Conservation (phyloP, 1,139 yeast genomes). For the Martiniozyma asiatica region DNA sequence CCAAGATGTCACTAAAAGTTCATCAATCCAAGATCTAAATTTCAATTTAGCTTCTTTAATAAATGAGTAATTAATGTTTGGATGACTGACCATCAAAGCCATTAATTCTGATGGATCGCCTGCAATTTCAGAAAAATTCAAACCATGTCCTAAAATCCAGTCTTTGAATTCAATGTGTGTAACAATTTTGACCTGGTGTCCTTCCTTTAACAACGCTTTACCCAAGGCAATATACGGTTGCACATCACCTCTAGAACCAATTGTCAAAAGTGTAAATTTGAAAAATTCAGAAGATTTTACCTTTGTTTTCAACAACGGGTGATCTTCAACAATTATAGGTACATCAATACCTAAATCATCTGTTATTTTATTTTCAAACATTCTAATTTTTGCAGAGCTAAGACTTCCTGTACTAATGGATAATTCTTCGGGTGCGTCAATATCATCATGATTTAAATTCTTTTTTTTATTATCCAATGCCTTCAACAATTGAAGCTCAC, state of each 20-base stretch:
- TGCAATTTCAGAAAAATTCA: constrained; percentile 64
- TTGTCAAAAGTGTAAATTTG: constrained; percentile 64
- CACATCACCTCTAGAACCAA: constrained; percentile 93
- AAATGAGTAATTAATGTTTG: constrained; percentile 73
- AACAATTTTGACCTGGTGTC: constrained; percentile 74
- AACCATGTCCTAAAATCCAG: constrained; percentile 60
- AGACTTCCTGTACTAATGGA: constrained; percentile 14
- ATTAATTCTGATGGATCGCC: constrained; percentile 90
- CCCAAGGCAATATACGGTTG: constrained; percentile 93
- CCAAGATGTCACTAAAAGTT: constrained; percentile 65
- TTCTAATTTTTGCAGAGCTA: constrained; percentile 40
- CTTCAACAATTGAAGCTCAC: constrained; percentile 41
- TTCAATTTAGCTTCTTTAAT: constrained; percentile 70
- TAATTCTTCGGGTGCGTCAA: constrained; percentile 5
- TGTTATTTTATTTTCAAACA: constrained; percentile 51
- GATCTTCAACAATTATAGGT: constrained; percentile 56
- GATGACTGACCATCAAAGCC: constrained; percentile 87
- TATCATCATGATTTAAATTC: constrained; percentile 6
- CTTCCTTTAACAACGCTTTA: constrained; percentile 63
- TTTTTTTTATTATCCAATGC: constrained; percentile 31
- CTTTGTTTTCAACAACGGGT: constrained; percentile 39
- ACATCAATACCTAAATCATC: constrained; percentile 50
- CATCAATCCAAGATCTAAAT: constrained; percentile 72
- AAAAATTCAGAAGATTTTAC: constrained; percentile 41
- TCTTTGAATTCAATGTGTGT: constrained; percentile 72